Base-by-base conservation (phyloP, 2,329 filamentous ascomycete species). In the Teratosphaeriaceae sp. region DNA sequence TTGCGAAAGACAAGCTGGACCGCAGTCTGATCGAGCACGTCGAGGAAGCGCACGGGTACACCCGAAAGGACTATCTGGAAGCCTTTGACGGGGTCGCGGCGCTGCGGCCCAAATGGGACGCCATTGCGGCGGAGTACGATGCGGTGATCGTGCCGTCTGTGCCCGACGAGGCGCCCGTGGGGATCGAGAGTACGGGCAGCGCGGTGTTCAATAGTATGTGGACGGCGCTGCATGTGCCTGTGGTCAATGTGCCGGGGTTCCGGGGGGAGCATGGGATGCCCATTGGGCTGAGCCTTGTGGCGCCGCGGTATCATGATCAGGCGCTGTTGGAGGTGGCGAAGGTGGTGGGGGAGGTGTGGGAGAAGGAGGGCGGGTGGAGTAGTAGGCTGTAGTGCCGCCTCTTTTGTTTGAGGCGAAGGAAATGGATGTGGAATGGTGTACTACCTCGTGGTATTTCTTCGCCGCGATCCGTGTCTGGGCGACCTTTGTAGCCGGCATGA, bases 241-340 rank as follows among this genome's bases (percentile, higher is more conserved):
- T 79, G 0, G 60, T 83, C n/a, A 83, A 84, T 46, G 59, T 84
- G 0, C 79, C 79, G 0, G 80, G 79, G 0, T 83, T 84, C 50
- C 60, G 67, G 24, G 79, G 80, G 0, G 65, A 66, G 22, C 68
- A 74, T 45, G 71, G 67, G 0, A 60, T 84, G 68, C 81, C 80
- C 0, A 69, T 84, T 27, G 80, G 81, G 0, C 51, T 79, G 16
- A 76, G 73, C 0, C 53, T 78, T 1, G 70, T 78, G 0, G 66
- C 65, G 0, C 63, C 69, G 1, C 59, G 73, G 18, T 76, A 70
- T 47, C 48, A 55, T 3, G 72, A 76, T 48, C 57, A 62, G 33
- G 64, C 63, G 42, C 51, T 74, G 20, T 51, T 75, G 22, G 48
- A 53, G 12, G 65, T 67, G 0, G 65, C 65, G n/a, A 67, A 67